Percentiles rank a stretch among this genome's conserved stretches.
Conservation (phyloP, 257 asterid genomes). For the Forsythia viridissima region DNA sequence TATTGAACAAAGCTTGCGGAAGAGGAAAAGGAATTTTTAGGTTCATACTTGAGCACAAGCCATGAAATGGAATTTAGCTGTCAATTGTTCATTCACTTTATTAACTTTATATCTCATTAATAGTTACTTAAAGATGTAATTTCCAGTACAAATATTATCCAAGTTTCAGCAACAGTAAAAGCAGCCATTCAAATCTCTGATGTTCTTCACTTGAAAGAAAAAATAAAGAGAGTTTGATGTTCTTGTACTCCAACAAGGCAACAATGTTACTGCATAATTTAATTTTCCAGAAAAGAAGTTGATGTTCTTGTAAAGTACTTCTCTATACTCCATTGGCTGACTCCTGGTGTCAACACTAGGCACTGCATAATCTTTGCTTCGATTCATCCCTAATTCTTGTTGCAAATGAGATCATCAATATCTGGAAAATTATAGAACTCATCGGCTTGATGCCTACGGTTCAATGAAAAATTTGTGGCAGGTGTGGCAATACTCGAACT, state of each 20-base stretch:
- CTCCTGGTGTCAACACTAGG: neutral
- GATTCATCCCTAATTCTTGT: neutral
- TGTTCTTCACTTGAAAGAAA: neutral
- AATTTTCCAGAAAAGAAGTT: neutral
- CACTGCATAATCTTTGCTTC: neutral
- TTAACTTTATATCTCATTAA: no score
- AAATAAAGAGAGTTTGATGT: neutral
- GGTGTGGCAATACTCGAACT: neutral
- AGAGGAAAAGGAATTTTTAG: slow-evolving; percentile 20
- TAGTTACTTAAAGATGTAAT: neutral
- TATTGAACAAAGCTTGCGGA: slow-evolving; percentile 20
- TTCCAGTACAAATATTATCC: neutral
- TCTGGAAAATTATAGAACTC: neutral
- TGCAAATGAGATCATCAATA: neutral
- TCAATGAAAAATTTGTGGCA: neutral
- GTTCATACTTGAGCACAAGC: slow-evolving; percentile 29
- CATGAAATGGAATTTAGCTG: slow-evolving; percentile 12
- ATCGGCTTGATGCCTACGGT: neutral
- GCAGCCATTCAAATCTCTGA: neutral
- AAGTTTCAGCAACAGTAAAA: neutral
- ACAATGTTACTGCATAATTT: slow-evolving; percentile 7
- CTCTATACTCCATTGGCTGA: slow-evolving; percentile 29
- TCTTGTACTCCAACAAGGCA: neutral
- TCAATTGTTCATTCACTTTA: slow-evolving; percentile 9
- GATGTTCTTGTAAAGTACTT: slow-evolving; percentile 19